Conservation (phyloP, 352 stramenopile species). For the Pythium aquatile region DNA sequence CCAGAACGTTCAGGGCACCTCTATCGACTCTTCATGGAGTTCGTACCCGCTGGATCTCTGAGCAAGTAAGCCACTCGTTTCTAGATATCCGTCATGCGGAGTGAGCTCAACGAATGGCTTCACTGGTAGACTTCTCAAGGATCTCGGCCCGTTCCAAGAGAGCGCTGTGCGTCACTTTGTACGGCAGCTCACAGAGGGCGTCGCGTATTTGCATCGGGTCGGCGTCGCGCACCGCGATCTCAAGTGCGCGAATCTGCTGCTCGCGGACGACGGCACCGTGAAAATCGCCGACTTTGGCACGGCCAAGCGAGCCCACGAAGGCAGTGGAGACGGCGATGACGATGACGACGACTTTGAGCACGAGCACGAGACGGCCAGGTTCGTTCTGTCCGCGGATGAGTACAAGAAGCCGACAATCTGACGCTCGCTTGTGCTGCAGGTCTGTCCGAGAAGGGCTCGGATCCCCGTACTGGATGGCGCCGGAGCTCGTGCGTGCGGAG, state of each 20-base stretch:
- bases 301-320: constrained; percentile 39
- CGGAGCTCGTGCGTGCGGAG: constrained; percentile 91
- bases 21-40: constrained; percentile 87
- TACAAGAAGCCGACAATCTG: too few species aligned
- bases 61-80: constrained; percentile 36
- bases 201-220: constrained; percentile 71
- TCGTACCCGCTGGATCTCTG: constrained; percentile 75
- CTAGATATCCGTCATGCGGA: neutral
- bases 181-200: constrained; percentile 52
- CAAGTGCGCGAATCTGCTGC: constrained; percentile 86
- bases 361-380: constrained; percentile 16
- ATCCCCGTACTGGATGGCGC: constrained; percentile 95
- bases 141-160: constrained; percentile 75
- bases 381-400: neutral
- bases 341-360: constrained; percentile 15
- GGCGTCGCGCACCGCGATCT: constrained; percentile 84
- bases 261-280: constrained; percentile 57
- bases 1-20: constrained; percentile 51
- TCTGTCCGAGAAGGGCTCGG: constrained; percentile 77
- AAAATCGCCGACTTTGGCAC: constrained; percentile 89
- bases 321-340: neutral
- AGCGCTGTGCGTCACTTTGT: constrained; percentile 54
- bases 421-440: constrained; percentile 22
- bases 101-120: neutral
- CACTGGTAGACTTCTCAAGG: constrained; percentile 62